phyloP scores from a whole-genome alignment of 805 yeast genomes.

The Phaffomyces thermotolerans region DNA sequence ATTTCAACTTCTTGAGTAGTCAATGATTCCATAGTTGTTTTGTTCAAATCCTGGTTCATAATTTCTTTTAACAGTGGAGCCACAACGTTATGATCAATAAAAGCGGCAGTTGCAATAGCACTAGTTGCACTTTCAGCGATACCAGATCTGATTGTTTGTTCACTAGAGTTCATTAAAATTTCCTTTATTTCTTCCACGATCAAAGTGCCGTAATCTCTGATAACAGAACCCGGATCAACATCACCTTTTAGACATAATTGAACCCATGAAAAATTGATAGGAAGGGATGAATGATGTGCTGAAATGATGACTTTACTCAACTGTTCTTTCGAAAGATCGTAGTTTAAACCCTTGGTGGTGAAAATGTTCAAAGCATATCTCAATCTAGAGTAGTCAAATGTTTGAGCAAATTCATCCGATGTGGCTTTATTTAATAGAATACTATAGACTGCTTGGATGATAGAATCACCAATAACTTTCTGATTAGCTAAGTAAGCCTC shows the following conservation, averaged over 20 bases:
- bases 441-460: slow-evolving; percentile 37
- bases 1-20: slow-evolving; percentile 49
- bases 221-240: slow-evolving; percentile 58
- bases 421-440: slow-evolving; percentile 14
- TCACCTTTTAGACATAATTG: slow-evolving; percentile 54
- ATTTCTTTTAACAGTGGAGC: slow-evolving; percentile 42
- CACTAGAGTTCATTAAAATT: slow-evolving; percentile 14
- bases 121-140: slow-evolving; percentile 46
- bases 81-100: slow-evolving; percentile 50
- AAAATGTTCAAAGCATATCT: slow-evolving; percentile 33
- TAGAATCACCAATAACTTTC: slow-evolving; percentile 33
- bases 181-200: slow-evolving; percentile 17
- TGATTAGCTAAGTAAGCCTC: slow-evolving; percentile 30
- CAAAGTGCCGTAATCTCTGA: slow-evolving; percentile 26
- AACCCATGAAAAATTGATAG: slow-evolving; percentile 61
- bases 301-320: slow-evolving; percentile 36
- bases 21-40: slow-evolving; percentile 21
- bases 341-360: slow-evolving; percentile 23
- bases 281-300: slow-evolving; percentile 36
- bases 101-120: slow-evolving; percentile 43
- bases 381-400: slow-evolving; percentile 24
- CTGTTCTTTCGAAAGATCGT: slow-evolving; percentile 23
- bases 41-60: slow-evolving; percentile 36
- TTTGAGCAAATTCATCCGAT: slow-evolving; percentile 12
- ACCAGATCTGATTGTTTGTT: slow-evolving; percentile 23